Conservation (phyloP, 192 early-diverging fungal genomes). For the Umbelopsis isabellina region DNA sequence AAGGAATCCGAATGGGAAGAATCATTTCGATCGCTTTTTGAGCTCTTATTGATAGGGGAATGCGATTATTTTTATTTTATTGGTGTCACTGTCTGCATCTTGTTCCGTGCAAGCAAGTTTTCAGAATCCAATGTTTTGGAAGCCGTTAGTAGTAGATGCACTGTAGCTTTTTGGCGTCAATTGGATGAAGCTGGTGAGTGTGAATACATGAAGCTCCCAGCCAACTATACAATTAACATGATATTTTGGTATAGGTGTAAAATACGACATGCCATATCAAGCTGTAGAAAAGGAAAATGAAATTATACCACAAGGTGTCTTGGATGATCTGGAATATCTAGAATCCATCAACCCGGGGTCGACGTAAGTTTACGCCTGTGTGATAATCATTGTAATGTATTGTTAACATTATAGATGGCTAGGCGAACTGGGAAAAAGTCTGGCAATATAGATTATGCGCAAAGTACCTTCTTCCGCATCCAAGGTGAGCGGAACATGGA, state of each 20-base stretch:
- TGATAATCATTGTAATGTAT: not conserved
- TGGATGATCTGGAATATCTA: slow-evolving; percentile 9
- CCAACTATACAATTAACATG: not conserved
- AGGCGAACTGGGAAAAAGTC: slow-evolving; percentile 1
- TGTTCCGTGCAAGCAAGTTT: not conserved
- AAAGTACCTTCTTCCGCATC: not conserved
- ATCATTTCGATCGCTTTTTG: slow-evolving; percentile 6
- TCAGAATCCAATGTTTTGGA: not conserved
- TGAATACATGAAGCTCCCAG: too few relatives aligned
- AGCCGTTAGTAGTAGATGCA: slow-evolving; percentile 2
- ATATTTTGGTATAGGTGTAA: not conserved
- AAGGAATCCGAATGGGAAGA: not conserved
- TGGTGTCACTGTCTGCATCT: not conserved
- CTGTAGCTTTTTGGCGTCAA: not conserved
- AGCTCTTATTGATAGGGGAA: not conserved
- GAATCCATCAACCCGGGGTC: slow-evolving; percentile 8
- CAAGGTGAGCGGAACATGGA: not conserved
- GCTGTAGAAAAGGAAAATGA: slow-evolving; percentile 2
- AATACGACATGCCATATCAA: not conserved
- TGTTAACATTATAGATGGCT: not conserved
- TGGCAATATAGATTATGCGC: not conserved
- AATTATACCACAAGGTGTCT: not conserved
- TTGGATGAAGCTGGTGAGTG: not conserved
- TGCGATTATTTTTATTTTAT: slow-evolving; percentile 16
- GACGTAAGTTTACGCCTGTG: not conserved